Evolutionary conservation across 2,329 filamentous ascomycete species (phyloP), one percentile per base, ranked within the genome.

Genomic region (Neocatenulostroma microsporum): DNA sequence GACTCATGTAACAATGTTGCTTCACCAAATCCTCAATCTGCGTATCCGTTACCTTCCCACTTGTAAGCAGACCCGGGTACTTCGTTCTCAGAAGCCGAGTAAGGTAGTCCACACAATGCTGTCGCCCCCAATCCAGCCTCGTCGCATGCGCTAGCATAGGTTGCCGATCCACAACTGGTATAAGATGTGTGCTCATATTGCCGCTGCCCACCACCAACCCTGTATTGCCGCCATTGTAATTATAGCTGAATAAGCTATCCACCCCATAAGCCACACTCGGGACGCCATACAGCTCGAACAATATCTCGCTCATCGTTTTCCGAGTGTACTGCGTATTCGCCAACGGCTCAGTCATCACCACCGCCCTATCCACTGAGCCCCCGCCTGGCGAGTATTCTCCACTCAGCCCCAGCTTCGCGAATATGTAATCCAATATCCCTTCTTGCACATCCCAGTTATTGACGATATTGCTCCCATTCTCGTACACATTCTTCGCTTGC

Each of bases 361-460:
- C 76, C 1, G 89, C 88, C 52, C 87, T 71, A 52, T 89, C 86
- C 44, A 98, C 78, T 17, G 74, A 70, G 7, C 84, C 85, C 32
- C 81, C 76, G 3, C 76, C 3, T 70, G 69, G n/a, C n/a, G n/a
- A n/a, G n/a, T n/a, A n/a, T n/a, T n/a, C n/a, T 12, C 78, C 78
- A 47, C 93, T 35, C 50, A 98, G 73, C 4, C 91, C 91, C 37
- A 98, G 67, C 64, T 95, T 96, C 49, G 95, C 72, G 60, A 98
- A 98, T 27, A 88, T 74, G 61, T 95, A 95, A 64, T 98, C 91
- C 30, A 98, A 66, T 4, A 95, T 72, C 40, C 89, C 87, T 62
- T 98, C 91, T 78, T 94, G 87, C 21, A 87, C 88, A 62, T 98
- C 91, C 87, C 93, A 98, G 58, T 96, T 96, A 61, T 85, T 88